These are phyloP conservation scores for Elsinoe ampelina DNA, from an alignment of 2,329 filamentous ascomycete genomes.

Conservation along the genomic window DNA sequence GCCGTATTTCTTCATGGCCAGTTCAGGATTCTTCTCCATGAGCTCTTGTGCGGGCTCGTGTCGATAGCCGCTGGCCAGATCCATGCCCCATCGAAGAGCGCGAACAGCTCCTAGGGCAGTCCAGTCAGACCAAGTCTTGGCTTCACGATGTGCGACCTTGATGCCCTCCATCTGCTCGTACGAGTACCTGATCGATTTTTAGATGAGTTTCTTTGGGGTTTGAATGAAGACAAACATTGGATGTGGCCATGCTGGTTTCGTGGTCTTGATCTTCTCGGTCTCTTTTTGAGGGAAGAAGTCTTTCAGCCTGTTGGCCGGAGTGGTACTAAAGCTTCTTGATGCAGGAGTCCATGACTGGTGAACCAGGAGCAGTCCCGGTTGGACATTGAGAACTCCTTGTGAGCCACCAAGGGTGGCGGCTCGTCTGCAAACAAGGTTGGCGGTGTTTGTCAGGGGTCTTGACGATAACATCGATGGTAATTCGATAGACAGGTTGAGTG, in stretches of 20 bases:
- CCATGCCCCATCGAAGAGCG: conserved; percentile 68
- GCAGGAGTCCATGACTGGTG: conserved; percentile 21
- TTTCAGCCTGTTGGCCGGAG: conserved; percentile 27
- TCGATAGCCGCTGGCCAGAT: conserved; percentile 69
- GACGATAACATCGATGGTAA: conserved; percentile 22
- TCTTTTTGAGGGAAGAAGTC: conserved; percentile 41
- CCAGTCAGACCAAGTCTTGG: conserved; percentile 65
- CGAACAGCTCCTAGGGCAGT: conserved; percentile 69
- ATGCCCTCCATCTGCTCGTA: conserved; percentile 69
- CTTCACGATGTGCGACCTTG: conserved; percentile 64
- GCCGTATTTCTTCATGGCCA: conserved; percentile 52
- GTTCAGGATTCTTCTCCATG: conserved; percentile 31
- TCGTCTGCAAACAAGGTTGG: conserved; percentile 28
- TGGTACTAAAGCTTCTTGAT: conserved; percentile 35
- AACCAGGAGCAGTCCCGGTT: conserved; percentile 27
- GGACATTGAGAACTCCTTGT: conserved; percentile 21
- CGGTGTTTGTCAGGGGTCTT: conserved; percentile 16
- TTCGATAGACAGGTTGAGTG: not conserved
- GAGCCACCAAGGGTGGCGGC: conserved; percentile 30
- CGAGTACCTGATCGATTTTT: conserved; percentile 48
- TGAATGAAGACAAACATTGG: conserved; percentile 29
- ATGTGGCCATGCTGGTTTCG: conserved; percentile 41
- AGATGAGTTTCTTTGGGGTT: not conserved
- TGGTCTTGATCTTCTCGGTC: conserved; percentile 36
- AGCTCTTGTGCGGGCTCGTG: conserved; percentile 50